Conservation (phyloP, 2,329 filamentous ascomycete genomes). For the Neopestalotiopsis clavispora region DNA sequence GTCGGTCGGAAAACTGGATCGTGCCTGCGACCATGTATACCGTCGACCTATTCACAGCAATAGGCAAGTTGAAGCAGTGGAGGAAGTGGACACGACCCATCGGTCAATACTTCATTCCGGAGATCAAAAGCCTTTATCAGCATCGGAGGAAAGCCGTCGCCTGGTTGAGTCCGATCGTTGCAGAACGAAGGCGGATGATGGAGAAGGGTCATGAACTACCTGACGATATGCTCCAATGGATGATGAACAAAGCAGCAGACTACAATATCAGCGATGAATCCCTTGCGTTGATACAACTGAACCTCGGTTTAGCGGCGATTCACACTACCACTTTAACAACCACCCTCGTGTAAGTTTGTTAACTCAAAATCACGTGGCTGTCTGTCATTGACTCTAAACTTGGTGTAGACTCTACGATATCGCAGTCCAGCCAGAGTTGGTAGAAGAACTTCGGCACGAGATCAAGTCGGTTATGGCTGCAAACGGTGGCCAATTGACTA, state of each 20-base stretch:
- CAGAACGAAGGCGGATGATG: conserved; percentile 31
- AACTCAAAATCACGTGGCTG: background rate
- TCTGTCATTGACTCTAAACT: no score
- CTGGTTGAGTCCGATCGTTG: conserved; percentile 36
- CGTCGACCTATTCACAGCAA: conserved; percentile 44
- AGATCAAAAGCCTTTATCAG: conserved; percentile 38
- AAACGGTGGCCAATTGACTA: conserved; percentile 37
- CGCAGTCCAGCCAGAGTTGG: conserved; percentile 49
- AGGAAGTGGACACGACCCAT: conserved; percentile 39
- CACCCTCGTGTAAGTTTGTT: conserved; percentile 43
- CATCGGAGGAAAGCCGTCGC: conserved; percentile 37
- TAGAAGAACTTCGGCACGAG: conserved; percentile 56
- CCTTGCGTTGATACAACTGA: conserved; percentile 45
- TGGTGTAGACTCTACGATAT: conserved; percentile 50
- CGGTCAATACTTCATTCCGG: conserved; percentile 36
- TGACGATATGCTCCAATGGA: conserved; percentile 52
- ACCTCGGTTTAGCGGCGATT: conserved; percentile 52
- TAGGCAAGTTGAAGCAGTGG: conserved; percentile 30
- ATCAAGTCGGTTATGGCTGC: conserved; percentile 43
- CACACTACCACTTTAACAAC: conserved; percentile 50
- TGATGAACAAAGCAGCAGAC: conserved; percentile 41
- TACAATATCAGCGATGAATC: conserved; percentile 34
- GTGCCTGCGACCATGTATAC: conserved; percentile 53
- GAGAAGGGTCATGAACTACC: conserved; percentile 35
- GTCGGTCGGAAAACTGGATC: conserved; percentile 48